These are phyloP conservation scores for Chlamydomonas schloesseri DNA, from an alignment of 139 green algal species.

Conservation along the genomic window DNA sequence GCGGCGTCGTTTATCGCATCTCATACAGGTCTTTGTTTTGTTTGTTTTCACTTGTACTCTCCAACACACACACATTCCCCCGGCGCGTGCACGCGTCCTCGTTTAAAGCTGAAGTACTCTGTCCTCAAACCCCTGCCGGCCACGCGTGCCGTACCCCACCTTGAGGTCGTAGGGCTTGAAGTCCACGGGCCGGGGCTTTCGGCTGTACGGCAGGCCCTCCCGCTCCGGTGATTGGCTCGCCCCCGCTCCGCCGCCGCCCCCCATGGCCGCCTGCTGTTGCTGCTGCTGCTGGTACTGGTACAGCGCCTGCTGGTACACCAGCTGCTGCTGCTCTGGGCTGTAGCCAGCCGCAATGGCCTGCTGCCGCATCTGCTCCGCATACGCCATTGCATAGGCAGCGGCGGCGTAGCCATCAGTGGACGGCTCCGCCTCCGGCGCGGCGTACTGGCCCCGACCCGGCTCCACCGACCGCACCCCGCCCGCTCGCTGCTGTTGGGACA, in stretches of 20 bases:
- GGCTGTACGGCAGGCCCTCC: slow-evolving; percentile 62
- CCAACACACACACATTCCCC: too few relatives aligned
- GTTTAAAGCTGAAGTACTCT: too few relatives aligned
- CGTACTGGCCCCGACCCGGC: neutral
- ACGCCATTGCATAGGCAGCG: slow-evolving; percentile 17
- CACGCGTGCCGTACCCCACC: too few relatives aligned
- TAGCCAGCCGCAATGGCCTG: slow-evolving; percentile 31
- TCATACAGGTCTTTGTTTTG: too few relatives aligned
- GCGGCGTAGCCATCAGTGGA: slow-evolving; percentile 31
- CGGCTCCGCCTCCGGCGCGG: neutral
- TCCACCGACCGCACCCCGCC: neutral
- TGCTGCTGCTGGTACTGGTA: slow-evolving; percentile 41
- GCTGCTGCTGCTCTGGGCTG: slow-evolving; percentile 17
- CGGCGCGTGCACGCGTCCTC: too few relatives aligned
- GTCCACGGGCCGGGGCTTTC: slow-evolving; percentile 60
- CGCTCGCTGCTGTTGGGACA: neutral
- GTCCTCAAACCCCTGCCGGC: slow-evolving; percentile 73
- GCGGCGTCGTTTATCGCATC: too few relatives aligned
- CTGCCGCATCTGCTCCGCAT: slow-evolving; percentile 36
- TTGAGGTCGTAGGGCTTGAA: slow-evolving; percentile 60
- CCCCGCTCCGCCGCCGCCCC: neutral
- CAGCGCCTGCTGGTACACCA: slow-evolving; percentile 40
- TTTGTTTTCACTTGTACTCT: too few relatives aligned
- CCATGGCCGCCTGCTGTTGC: neutral
- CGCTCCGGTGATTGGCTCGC: neutral